Evolutionary conservation across 2,329 filamentous ascomycete genomes (phyloP).

Genomic region (Zasmidium cellare): DNA sequence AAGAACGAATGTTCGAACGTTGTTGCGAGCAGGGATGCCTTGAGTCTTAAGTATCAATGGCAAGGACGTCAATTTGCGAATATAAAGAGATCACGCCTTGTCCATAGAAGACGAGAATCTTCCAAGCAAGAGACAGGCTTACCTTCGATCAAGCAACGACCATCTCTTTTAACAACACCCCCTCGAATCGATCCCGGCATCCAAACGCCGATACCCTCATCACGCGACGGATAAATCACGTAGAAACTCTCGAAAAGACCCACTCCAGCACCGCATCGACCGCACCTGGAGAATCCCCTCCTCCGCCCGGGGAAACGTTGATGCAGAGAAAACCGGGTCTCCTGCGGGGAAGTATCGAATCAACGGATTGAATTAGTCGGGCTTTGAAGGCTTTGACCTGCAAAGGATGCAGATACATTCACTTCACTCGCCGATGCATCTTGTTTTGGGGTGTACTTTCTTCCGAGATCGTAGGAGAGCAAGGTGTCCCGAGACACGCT

Average conservation of each 20-base stretch:
- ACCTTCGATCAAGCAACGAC: background rate
- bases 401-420: background rate
- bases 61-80: background rate
- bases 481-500: background rate
- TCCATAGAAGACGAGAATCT: background rate
- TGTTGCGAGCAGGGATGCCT: background rate
- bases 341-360: background rate
- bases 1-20: background rate
- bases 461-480: background rate
- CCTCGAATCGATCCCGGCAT: background rate
- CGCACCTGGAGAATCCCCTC: background rate
- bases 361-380: background rate
- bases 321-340: background rate
- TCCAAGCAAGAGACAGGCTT: background rate
- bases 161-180: background rate
- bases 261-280: background rate
- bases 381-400: background rate
- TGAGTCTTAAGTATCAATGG: background rate
- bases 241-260: background rate
- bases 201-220: background rate
- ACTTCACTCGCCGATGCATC: background rate
- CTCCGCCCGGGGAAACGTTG: slow-evolving; percentile 1
- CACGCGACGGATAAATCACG: slow-evolving; percentile 1
- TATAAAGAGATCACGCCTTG: background rate
- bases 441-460: background rate